Evolutionary conservation across 352 stramenopile genomes (phyloP), one percentile per base, ranked within the genome.

Genomic region (Phytophthora lateralis): DNA sequence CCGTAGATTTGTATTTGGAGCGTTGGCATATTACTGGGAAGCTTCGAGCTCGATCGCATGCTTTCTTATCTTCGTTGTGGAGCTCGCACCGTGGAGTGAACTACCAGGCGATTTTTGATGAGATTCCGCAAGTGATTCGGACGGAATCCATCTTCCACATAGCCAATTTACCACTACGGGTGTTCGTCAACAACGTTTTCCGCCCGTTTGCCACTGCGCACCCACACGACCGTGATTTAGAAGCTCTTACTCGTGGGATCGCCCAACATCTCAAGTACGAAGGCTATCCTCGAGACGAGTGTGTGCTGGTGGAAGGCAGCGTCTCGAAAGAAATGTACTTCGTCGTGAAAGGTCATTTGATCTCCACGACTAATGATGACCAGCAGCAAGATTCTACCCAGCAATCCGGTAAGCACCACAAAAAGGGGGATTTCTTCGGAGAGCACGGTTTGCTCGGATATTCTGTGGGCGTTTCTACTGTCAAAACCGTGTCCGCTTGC

Each of bases 301-400:
- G 56, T 6, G 77, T 90, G 15, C 56, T 91, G 10, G 57, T 80
- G 21, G 80, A 92, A 67, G 82, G 82, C 1, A 85, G 68, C 18
- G 82, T 90, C 44, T 68, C 76, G 2, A 86, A 82, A 34, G 71
- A 78, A 21, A 88, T 90, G 78, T 92, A 85, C 62, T 90, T 92
- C 44, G 78, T 92, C 18, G 70, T 88, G 6, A 78, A 82, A 41
- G 82, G 82, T 1, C 26, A 78, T 18, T 60, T 92, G 0, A 48
- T 82, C 0, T 61, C 69, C 6, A 64, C 47, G 11, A 73, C 56
- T 0, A 63, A 7, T 15, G 63, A 26, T 27, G 55, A 65, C 7
- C 39, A 50, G 32, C 24, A 34, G 15, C 45, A 29, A 27, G 2
- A 3, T 45, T 11, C 20, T 6, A 3, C 17, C 18, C 53, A 41